phyloP scores from a whole-genome alignment of 352 stramenopile species.

The Peronospora tabacina region DNA sequence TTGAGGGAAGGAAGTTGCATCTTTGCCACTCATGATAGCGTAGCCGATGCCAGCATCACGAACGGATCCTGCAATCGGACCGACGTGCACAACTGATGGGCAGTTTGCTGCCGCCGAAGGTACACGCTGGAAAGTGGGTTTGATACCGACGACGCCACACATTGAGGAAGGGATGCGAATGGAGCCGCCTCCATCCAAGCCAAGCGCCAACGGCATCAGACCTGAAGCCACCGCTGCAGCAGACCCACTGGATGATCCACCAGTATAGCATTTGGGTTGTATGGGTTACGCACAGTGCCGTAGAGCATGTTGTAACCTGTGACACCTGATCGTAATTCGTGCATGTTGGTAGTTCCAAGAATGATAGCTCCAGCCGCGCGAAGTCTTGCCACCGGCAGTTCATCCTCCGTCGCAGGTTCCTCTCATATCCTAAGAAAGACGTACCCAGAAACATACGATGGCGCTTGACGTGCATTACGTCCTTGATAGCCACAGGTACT shows the following conservation, averaged over 20 bases:
- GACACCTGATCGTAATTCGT: constrained; percentile 72
- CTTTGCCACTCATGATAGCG: constrained; percentile 64
- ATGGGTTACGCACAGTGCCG: constrained; percentile 76
- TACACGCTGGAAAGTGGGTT: constrained; percentile 77
- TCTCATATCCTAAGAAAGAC: constrained; percentile 57
- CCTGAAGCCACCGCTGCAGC: constrained; percentile 82
- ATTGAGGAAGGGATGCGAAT: constrained; percentile 87
- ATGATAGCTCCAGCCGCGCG: constrained; percentile 77
- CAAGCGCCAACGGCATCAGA: constrained; percentile 83
- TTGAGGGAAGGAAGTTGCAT: constrained; percentile 35
- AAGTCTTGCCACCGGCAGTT: constrained; percentile 49
- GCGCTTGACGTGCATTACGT: constrained; percentile 71
- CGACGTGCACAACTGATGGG: constrained; percentile 65
- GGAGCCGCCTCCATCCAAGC: constrained; percentile 82
- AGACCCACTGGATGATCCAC: constrained; percentile 87
- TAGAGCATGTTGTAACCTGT: constrained; percentile 77
- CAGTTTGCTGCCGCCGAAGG: constrained; percentile 47
- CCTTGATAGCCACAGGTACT: constrained; percentile 85
- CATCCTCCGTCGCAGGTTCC: constrained; percentile 37
- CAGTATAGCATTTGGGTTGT: constrained; percentile 80
- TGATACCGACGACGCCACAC: constrained; percentile 85
- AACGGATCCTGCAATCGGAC: constrained; percentile 71
- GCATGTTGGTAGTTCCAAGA: constrained; percentile 85
- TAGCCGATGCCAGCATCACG: constrained; percentile 81
- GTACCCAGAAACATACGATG: constrained; percentile 66